Percentiles rank a stretch among this genome's conserved stretches.
These are phyloP conservation scores for Claviceps cyperi DNA, from an alignment of 2,329 filamentous ascomycete species.

Conservation along the genomic window DNA sequence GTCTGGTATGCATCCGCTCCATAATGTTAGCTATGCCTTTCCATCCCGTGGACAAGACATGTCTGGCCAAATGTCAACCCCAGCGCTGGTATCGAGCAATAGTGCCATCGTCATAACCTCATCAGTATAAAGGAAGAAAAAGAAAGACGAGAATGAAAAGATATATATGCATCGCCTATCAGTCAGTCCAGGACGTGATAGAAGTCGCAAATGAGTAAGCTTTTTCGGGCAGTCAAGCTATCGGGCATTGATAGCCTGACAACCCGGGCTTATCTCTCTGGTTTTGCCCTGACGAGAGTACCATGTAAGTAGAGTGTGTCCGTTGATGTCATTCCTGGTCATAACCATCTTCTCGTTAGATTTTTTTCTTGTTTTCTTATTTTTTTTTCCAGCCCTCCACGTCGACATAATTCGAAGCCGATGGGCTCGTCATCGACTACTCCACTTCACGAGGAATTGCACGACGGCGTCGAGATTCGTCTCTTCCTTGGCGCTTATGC, in stretches of 20 bases:
- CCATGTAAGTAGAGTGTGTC: neutral
- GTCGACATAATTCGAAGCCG: neutral
- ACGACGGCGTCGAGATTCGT: conserved; percentile 95
- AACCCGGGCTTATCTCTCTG: neutral
- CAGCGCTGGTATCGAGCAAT: neutral
- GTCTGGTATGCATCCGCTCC: neutral
- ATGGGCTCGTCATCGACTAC: conserved; percentile 44
- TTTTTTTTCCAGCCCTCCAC: conserved; percentile 4
- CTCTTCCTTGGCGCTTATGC: conserved; percentile 96
- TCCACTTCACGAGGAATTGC: conserved; percentile 88
- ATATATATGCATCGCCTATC: conserved; percentile 17
- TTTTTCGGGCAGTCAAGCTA: neutral
- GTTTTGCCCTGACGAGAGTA: neutral
- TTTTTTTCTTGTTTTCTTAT: neutral
- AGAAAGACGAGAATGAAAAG: conserved; percentile 8
- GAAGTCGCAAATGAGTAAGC: neutral
- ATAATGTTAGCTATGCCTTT: conserved; percentile 6
- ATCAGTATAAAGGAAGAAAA: conserved; percentile 13
- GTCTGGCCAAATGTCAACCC: neutral
- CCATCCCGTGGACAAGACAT: conserved; percentile 1
- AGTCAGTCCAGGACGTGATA: conserved; percentile 4
- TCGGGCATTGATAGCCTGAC: neutral
- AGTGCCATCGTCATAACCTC: conserved; percentile 14
- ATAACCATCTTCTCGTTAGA: conserved; percentile 4
- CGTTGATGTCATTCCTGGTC: conserved; percentile 5